Conservation (phyloP, 129 eudicot species). For the Flaveria linearis region DNA sequence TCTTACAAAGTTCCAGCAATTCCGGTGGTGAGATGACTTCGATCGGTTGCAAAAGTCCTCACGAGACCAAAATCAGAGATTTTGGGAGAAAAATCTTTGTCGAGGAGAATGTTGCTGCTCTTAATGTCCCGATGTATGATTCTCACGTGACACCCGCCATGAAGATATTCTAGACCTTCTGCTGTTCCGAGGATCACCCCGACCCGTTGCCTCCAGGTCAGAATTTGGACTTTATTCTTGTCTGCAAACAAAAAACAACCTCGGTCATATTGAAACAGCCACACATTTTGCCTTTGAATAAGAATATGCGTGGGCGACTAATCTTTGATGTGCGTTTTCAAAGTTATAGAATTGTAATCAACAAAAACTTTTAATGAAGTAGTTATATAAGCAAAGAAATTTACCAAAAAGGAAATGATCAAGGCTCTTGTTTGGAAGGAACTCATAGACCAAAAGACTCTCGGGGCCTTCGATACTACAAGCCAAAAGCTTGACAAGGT, state of each 20-base stretch:
- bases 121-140: constrained; percentile 82
- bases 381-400: background rate
- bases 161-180: constrained; percentile 72
- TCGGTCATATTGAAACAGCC: background rate
- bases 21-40: constrained; percentile 84
- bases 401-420: constrained; percentile 69
- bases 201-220: constrained; percentile 66
- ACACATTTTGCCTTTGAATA: background rate
- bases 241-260: constrained; percentile 39
- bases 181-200: constrained; percentile 73
- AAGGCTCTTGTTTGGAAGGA: constrained; percentile 70
- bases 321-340: background rate
- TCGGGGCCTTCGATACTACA: constrained; percentile 92
- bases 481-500: constrained; percentile 78
- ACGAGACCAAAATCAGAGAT: constrained; percentile 87
- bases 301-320: background rate
- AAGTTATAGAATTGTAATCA: background rate
- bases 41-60: constrained; percentile 64
- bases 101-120: constrained; percentile 81
- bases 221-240: constrained; percentile 43
- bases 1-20: constrained; percentile 90
- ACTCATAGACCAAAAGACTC: constrained; percentile 78
- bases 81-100: constrained; percentile 56
- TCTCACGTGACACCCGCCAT: constrained; percentile 57
- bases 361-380: background rate